Percentiles rank a stretch among this genome's conserved stretches.
Evolutionary conservation across 805 yeast species (phyloP).

Genomic region (Monosporozyma siamensis): DNA sequence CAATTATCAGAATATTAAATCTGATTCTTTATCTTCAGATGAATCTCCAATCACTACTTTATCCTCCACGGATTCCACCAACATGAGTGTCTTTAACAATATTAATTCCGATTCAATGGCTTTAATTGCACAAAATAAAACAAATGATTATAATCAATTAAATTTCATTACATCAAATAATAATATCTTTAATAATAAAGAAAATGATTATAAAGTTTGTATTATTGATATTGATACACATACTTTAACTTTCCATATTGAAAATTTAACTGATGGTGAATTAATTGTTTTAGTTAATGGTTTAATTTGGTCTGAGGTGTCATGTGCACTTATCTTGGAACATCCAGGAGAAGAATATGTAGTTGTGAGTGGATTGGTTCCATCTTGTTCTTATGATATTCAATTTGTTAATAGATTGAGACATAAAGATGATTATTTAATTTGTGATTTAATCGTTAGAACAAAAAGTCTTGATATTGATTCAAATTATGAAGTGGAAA

Average conservation of each 20-base stretch:
- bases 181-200: conserved; percentile 25
- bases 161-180: conserved; percentile 21
- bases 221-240: conserved; percentile 45
- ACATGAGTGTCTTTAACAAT: conserved; percentile 24
- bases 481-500: conserved; percentile 6
- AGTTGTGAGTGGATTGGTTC: conserved; percentile 57
- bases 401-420: conserved; percentile 33
- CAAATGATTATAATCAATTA: conserved; percentile 25
- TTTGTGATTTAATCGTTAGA: conserved; percentile 34
- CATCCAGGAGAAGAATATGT: conserved; percentile 40
- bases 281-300: conserved; percentile 50
- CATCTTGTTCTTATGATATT: conserved; percentile 54
- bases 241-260: conserved; percentile 41
- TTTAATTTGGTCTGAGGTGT: conserved; percentile 58
- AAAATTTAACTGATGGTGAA: conserved; percentile 36
- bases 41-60: background rate
- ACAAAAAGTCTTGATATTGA: conserved; percentile 20
- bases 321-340: conserved; percentile 35
- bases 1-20: background rate
- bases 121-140: conserved; percentile 26
- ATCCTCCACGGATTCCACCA: conserved; percentile 2
- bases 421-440: conserved; percentile 27
- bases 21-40: background rate
- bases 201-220: conserved; percentile 31
- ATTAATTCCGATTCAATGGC: conserved; percentile 30